Evolutionary conservation across 768 basidiomycete genomes (phyloP).

Genomic region (Nevesoporus exiguus): DNA sequence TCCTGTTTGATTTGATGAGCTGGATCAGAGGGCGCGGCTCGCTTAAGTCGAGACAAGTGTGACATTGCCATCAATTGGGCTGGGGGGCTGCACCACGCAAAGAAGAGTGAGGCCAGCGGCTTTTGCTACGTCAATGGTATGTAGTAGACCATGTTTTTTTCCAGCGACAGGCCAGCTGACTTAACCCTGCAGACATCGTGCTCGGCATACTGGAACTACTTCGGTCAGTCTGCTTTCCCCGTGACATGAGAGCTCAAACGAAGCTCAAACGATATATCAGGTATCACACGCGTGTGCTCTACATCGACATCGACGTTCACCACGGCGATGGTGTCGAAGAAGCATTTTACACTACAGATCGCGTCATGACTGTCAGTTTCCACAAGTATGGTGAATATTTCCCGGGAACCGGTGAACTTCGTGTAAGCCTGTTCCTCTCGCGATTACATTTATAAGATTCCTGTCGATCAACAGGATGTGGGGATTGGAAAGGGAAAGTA

Average conservation of each 20-base stretch:
- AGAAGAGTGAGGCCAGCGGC: slow-evolving; percentile 98
- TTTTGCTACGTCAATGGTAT: slow-evolving; percentile 98
- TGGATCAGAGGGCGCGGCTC: slow-evolving; percentile 86
- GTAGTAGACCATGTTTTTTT: neutral
- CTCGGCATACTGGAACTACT: slow-evolving; percentile 93
- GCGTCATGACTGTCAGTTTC: slow-evolving; percentile 98
- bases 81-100: slow-evolving; percentile 96
- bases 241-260: neutral
- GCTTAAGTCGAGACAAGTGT: slow-evolving; percentile 93
- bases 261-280: slow-evolving; percentile 35
- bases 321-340: slow-evolving; percentile 99
- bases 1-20: slow-evolving; percentile 5
- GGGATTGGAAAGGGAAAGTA: slow-evolving; percentile 93
- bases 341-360: slow-evolving; percentile 97
- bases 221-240: slow-evolving; percentile 44
- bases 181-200: slow-evolving; percentile 74
- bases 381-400: slow-evolving; percentile 99
- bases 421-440: slow-evolving; percentile 46
- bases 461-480: slow-evolving; percentile 57
- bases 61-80: slow-evolving; percentile 99
- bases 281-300: slow-evolving; percentile 91
- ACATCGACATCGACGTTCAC: slow-evolving; percentile 98
- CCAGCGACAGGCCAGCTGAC: neutral
- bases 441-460: slow-evolving; percentile 1
- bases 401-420: slow-evolving; percentile 95